Percentiles rank a stretch among this genome's conserved stretches.
Evolutionary conservation across 2,329 filamentous ascomycete species (phyloP).

Genomic region (Clonostachys rhizophaga): DNA sequence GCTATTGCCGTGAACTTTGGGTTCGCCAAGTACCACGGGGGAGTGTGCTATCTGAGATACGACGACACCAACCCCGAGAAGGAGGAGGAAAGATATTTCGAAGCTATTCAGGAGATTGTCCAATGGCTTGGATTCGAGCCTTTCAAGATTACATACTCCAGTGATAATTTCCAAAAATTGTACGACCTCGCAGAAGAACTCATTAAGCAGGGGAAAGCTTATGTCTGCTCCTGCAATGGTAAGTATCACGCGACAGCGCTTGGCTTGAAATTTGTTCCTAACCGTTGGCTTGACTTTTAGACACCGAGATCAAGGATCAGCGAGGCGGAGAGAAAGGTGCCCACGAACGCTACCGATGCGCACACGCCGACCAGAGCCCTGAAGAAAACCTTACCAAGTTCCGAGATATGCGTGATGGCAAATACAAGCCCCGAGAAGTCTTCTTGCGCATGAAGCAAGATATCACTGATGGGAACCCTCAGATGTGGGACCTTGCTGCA

Average conservation of each 20-base stretch:
- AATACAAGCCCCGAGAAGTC: conserved; percentile 80
- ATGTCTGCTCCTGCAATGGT: conserved; percentile 81
- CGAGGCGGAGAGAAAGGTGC: conserved; percentile 71
- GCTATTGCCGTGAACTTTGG: conserved; percentile 96
- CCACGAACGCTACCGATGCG: conserved; percentile 68
- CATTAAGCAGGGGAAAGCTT: conserved; percentile 62
- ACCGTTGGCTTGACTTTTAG: conserved; percentile 15
- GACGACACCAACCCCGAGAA: conserved; percentile 96
- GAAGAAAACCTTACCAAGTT: conserved; percentile 81
- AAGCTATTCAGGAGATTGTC: conserved; percentile 81
- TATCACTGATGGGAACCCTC: conserved; percentile 77
- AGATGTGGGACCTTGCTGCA: conserved; percentile 94
- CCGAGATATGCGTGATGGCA: conserved; percentile 83
- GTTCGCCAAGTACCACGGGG: conserved; percentile 80
- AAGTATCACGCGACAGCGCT: conserved; percentile 32
- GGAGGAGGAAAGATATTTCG: conserved; percentile 87
- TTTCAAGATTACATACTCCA: conserved; percentile 68
- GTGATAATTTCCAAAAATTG: conserved; percentile 78
- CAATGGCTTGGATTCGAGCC: conserved; percentile 66
- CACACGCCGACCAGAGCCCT: conserved; percentile 68
- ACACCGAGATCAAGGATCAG: conserved; percentile 80
- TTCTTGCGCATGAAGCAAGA: conserved; percentile 93
- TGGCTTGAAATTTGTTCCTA: no score
- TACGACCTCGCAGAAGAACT: conserved; percentile 84
- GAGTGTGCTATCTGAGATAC: conserved; percentile 50